Evolutionary conservation across 2,329 filamentous ascomycete species (phyloP), one percentile per base, ranked within the genome.

Genomic region (Penicillium concentricum): DNA sequence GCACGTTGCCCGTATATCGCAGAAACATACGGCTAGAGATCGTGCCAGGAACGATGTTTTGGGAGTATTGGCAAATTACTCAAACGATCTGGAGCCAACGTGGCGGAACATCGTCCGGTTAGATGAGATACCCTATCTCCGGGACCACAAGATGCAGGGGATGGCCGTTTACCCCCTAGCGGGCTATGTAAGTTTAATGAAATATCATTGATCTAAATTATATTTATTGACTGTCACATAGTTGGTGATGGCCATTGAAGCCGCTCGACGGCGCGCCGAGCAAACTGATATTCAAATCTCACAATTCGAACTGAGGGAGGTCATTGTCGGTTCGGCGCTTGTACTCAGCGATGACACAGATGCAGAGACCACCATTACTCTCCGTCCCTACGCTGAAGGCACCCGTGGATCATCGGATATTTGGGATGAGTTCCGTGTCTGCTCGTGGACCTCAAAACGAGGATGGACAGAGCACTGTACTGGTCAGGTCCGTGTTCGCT

Each of bases 311-410:
- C 64, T 84, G 18, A 76, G 79, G 15, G 77, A 83, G 50, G 71
- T 83, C 5, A 69, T 71, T 4, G 75, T 83, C 41, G 71, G 74
- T 24, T 74, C 79, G 45, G 79, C 81, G 0, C 71, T 82, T 16
- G 73, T 82, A 5, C 71, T 83, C 3, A 72, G 74, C 4, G 79
- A 83, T 49, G 76, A 77, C 28, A 57, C 68, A 2, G 78, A 82
- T 51, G 68, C 80, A 2, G 82, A 84, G 64, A 78, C 80, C 64
- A 82, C 76, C 4, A 79, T 80, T 30, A 77, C 77, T 18, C 73
- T 84, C 7, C 61, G 72, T 71, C 53, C 64, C 6, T 65, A 61
- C 20, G 35, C 62, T 3, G 79, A 81, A 60, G 75, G 76, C 4
- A 75, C 73, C 0, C 67, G 76, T 15, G 69, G 69, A 1, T 74